Evolutionary conservation across 306 rosid genomes (phyloP), one percentile per base, ranked within the genome.

Genomic region (Castanea mollissima): DNA sequence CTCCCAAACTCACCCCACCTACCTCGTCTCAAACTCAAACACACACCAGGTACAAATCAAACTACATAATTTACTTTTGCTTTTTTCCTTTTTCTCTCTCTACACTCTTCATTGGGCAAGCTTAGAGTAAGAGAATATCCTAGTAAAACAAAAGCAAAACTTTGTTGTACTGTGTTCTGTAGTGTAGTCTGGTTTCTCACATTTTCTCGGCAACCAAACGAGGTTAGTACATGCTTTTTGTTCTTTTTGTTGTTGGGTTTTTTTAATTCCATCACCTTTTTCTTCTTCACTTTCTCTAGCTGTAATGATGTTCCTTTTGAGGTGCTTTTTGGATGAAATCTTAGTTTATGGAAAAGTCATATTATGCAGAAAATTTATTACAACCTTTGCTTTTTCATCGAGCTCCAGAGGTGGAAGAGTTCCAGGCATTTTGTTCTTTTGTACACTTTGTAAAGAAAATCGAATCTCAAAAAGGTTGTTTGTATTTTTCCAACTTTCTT

Each of bases 391-490:
- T 82, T 79, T 82, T 73, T 78, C 54, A 60, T 79, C 75, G 77
- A 80, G 83, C 56, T 71, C 74, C 78, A 83, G 79, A 76, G 89
- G 81, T 89, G 81, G 86, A 83, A 86, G 79, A 60, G 34, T 79
- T 87, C 49, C 82, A 83, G 88, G 85, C 85, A 85, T 86, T 93
- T 81, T 44, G 27, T 23, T 70, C 5, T 51, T 72, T 82, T 56
- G 52, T 18, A 49, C 23, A 31, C 82, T 79, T 71, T 73, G 2
- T 62, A 89, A 84, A 81, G 87, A 77, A 63, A 76, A 85, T 13
- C 77, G 89, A 89, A 84, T 82, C 88, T 80, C 63, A 35, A 59
- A 88, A 83, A 80, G 75, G 75, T 49, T 41, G 57, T 77, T 78
- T 86, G 25, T 67, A 63, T 74, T 70, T 74, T 79, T 76, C 85